These are phyloP conservation scores for Fomitopsis serialis DNA, from an alignment of 768 basidiomycete species.

Conservation along the genomic window DNA sequence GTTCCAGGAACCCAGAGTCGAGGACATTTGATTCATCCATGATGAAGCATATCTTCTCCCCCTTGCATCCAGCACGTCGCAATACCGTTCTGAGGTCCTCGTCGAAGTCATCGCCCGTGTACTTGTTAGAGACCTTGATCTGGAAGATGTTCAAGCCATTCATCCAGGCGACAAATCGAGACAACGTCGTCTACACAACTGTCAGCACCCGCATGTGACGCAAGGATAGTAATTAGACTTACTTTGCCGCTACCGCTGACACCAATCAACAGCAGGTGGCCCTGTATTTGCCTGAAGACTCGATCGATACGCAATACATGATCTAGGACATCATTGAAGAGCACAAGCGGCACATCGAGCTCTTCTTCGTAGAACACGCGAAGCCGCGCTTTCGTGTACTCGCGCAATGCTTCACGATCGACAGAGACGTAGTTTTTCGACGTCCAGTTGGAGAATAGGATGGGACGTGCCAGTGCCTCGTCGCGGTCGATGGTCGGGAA, in stretches of 20 bases:
- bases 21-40: conserved; percentile 99
- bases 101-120: conserved; percentile 97
- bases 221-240: conserved; percentile 11
- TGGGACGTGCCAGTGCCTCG: conserved; percentile 84
- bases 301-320: conserved; percentile 97
- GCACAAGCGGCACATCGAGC: conserved; percentile 92
- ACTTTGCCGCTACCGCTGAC: conserved; percentile 99
- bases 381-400: conserved; percentile 94
- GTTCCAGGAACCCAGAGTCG: conserved; percentile 96
- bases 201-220: no score
- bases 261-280: conserved; percentile 93
- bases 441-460: conserved; percentile 99
- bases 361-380: conserved; percentile 99
- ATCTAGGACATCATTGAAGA: conserved; percentile 98
- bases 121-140: conserved; percentile 99
- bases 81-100: conserved; percentile 95
- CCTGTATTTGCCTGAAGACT: conserved; percentile 97
- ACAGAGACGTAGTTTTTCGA: conserved; percentile 96
- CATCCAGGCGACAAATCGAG: conserved; percentile 99
- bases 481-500: conserved; percentile 90
- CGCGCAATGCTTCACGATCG: conserved; percentile 86
- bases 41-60: conserved; percentile 99
- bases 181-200: conserved; percentile 77
- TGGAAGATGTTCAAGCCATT: conserved; percentile 99
- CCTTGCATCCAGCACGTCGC: conserved; percentile 94